Evolutionary conservation across 2,329 filamentous ascomycete species (phyloP).

Genomic region (Xylaria sp.): DNA sequence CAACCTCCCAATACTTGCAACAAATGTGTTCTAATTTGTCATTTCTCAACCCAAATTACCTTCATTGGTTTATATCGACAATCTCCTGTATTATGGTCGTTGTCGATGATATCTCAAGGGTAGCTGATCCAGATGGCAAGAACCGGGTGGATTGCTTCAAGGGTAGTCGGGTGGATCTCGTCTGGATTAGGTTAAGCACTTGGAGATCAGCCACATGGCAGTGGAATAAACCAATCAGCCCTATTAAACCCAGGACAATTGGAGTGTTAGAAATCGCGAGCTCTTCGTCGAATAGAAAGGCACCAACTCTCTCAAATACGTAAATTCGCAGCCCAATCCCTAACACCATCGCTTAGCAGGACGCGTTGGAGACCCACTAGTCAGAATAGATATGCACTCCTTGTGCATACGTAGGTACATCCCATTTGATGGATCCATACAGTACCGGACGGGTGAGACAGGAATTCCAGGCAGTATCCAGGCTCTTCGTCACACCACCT

Average conservation of each 20-base stretch:
- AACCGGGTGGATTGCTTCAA: neutral
- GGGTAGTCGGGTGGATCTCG: neutral
- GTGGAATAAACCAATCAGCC: constrained; percentile 19
- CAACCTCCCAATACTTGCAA: neutral
- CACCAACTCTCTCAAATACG: neutral
- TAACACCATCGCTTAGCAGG: neutral
- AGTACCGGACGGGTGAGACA: neutral
- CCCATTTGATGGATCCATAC: neutral
- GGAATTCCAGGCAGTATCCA: neutral
- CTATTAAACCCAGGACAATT: neutral
- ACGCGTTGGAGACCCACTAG: constrained; percentile 2
- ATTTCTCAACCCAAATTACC: neutral
- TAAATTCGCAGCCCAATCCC: constrained; percentile 12
- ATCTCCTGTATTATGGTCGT: neutral
- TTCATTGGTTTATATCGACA: neutral
- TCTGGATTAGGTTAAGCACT: constrained; percentile 16
- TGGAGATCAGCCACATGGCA: constrained; percentile 11
- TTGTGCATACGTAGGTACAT: neutral
- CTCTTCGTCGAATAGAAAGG: constrained; percentile 12
- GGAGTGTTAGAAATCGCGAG: neutral
- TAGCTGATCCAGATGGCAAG: constrained; percentile 7
- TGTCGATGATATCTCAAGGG: neutral
- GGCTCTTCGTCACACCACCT: constrained; percentile 28
- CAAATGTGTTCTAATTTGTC: neutral
- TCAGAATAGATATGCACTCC: no score